Conservation (phyloP, 768 basidiomycete genomes). For the Cystofilobasidium capitatum region DNA sequence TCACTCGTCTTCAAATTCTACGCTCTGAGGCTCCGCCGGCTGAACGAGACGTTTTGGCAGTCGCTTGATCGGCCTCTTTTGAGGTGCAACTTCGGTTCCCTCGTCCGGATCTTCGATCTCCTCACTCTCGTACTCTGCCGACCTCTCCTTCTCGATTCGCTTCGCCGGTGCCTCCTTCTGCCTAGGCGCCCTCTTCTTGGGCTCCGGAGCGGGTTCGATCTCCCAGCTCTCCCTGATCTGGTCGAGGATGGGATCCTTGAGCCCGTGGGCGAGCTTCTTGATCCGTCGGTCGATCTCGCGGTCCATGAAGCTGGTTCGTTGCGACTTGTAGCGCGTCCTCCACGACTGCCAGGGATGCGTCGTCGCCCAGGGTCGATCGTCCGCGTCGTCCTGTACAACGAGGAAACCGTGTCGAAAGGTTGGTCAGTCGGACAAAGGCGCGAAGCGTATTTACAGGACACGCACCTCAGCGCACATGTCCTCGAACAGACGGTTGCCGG, state of each 20-base stretch:
- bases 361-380: not conserved
- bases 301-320: not conserved
- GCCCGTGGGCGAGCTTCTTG: not conserved
- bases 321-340: slow-evolving; percentile 4
- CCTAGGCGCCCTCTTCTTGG: not conserved
- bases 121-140: not conserved
- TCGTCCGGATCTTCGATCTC: not conserved
- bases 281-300: not conserved
- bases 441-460: not conserved
- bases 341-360: not conserved
- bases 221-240: not conserved
- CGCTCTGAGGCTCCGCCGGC: too few species aligned
- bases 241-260: not conserved
- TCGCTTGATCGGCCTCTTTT: too few species aligned
- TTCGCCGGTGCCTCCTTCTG: not conserved
- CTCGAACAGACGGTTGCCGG: slow-evolving; percentile 54
- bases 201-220: not conserved
- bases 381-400: not conserved
- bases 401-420: too few species aligned
- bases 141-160: not conserved
- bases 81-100: not conserved
- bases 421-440: not conserved
- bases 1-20: too few species aligned
- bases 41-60: too few species aligned
- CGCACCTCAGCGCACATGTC: slow-evolving; percentile 12